Evolutionary conservation across 192 early-diverging fungal species (phyloP).

Genomic region (Glomus cerebriforme): DNA sequence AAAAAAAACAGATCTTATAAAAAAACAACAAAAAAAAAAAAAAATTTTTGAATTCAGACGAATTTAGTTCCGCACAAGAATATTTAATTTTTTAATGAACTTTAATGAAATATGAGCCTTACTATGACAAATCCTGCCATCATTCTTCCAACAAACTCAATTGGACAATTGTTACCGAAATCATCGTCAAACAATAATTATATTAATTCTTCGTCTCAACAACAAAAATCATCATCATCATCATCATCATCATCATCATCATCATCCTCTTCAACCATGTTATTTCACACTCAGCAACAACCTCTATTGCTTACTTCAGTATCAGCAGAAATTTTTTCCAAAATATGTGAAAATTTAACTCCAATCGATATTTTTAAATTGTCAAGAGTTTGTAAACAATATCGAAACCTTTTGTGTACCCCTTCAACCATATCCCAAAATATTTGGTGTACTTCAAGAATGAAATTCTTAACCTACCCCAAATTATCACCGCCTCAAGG

Average conservation of each 20-base stretch:
- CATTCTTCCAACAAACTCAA: not conserved
- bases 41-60: no score
- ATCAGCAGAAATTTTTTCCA: not conserved
- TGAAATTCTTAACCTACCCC: not conserved
- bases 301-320: not conserved
- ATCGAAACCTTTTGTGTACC: not conserved
- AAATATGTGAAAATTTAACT: slow-evolving; percentile 1
- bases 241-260: not conserved
- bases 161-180: not conserved
- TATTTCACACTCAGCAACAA: not conserved
- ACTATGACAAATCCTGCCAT: not conserved
- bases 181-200: not conserved
- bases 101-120: not conserved
- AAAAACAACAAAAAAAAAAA: no score
- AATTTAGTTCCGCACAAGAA: no score
- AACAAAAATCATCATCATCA: not conserved
- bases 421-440: not conserved
- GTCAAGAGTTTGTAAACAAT: slow-evolving; percentile 3
- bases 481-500: slow-evolving; percentile 6
- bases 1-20: no score
- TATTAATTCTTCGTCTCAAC: no score
- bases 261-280: not conserved
- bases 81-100: no score
- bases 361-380: not conserved
- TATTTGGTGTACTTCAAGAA: slow-evolving; percentile 3